These are phyloP conservation scores for Diaporthe sp. DNA, from an alignment of 2,329 filamentous ascomycete genomes.

Conservation along the genomic window DNA sequence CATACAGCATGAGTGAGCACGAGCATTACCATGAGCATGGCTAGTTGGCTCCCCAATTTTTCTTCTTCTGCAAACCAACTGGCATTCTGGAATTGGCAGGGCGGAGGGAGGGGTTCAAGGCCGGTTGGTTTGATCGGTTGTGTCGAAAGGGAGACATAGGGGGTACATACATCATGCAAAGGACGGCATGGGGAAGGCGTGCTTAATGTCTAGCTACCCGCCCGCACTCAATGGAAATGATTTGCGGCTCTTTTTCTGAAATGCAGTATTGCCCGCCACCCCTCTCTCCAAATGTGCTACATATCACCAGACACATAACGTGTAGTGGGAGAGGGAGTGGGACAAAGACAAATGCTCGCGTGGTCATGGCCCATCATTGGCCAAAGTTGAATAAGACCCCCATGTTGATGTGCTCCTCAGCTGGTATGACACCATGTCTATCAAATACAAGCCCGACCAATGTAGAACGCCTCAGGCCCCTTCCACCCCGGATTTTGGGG, in stretches of 20 bases:
- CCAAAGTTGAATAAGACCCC: not conserved
- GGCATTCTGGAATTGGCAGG: not conserved
- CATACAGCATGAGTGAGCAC: slow-evolving; percentile 12
- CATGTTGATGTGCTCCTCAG: slow-evolving; percentile 27
- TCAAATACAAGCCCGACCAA: slow-evolving; percentile 24
- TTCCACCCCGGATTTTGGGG: not conserved
- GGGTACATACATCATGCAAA: not conserved
- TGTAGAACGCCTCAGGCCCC: slow-evolving; percentile 25
- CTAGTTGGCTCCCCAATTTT: not conserved
- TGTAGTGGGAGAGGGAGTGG: not conserved
- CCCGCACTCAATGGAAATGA: slow-evolving; percentile 21
- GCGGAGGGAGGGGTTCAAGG: not conserved
- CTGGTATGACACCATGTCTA: slow-evolving; percentile 30
- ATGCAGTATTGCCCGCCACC: not conserved
- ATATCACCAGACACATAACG: too few species aligned
- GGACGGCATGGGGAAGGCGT: slow-evolving; percentile 4
- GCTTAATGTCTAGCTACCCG: slow-evolving; percentile 21
- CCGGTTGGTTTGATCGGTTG: not conserved
- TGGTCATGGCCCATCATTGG: not conserved
- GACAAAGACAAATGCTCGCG: not conserved
- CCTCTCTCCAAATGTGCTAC: not conserved
- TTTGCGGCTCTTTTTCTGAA: not conserved
- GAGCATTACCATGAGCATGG: slow-evolving; percentile 5
- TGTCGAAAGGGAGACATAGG: not conserved
- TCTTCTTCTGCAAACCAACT: not conserved